Evolutionary conservation across 1,284 basidiomycete genomes (phyloP), one percentile per base, ranked within the genome.

Genomic region (Marasmius fiardii): DNA sequence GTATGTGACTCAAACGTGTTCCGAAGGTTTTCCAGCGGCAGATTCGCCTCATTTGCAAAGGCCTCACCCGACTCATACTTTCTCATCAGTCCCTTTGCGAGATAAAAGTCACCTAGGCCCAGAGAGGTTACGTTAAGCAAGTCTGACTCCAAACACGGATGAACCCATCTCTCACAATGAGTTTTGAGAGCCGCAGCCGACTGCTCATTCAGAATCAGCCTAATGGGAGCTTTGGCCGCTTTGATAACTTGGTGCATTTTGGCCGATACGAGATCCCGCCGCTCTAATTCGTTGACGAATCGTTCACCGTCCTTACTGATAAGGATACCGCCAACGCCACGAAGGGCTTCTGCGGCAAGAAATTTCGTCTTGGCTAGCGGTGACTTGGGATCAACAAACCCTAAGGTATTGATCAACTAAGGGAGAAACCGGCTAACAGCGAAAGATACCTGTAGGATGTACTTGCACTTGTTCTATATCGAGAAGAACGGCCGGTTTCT

Each of bases 401-500:
- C 90, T 55, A 35, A 7, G 23, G 35, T 37, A 24, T 39, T n/a
- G 50, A 26, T 26, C 43, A 44, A 28, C 44, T 20, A 23, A 16
- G 35, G 43, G 2, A 23, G 10, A 8, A 5, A 20, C 8, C 3
- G 7, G 33, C 20, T 8, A 23, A 12, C 43, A 16, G 16, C 6
- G 6, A 23, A 54, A 26, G 18, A 21, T 23, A 55, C 54, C n/a
- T 14, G 92, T 94, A 4, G 89, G 90, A 67, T 92, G 89, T 12
- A 92, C 89, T 70, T 94, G 92, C 16, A 94, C 89, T 74, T 93
- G 93, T 71, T 93, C 90, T 61, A 94, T 82, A 68, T 94, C 92
- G 64, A 92, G 78, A 2, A 79, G 86, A 63, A 79, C 82, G 45
- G 88, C 90, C 56, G 90, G 89, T 61, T 88, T 80, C 10, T 76